Conservation (phyloP, 179 eudicot genomes). For the Drosera spatulata region DNA sequence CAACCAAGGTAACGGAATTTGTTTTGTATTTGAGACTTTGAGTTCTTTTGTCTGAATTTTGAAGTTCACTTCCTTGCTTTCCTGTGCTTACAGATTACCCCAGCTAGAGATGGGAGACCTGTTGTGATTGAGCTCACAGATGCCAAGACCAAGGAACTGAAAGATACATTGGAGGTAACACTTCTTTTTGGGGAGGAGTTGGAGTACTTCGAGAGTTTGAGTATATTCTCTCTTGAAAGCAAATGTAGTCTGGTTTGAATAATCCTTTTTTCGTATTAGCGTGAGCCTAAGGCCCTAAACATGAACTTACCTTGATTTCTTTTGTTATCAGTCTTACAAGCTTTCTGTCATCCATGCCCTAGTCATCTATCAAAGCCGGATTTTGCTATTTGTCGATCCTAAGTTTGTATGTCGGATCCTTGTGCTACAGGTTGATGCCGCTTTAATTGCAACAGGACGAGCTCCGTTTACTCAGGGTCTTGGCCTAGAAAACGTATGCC, state of each 20-base stretch:
- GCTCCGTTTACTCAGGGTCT: slow-evolving; percentile 94
- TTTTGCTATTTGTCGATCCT: slow-evolving; percentile 1
- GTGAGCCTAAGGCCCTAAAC: too few relatives aligned
- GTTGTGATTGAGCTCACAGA: slow-evolving; percentile 92
- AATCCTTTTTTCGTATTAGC: too few relatives aligned
- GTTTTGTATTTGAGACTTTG: background rate
- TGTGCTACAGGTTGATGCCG: slow-evolving; percentile 81
- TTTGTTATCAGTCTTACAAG: too few relatives aligned
- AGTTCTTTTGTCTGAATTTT: background rate
- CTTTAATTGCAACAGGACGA: slow-evolving; percentile 99
- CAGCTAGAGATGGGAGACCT: slow-evolving; percentile 97
- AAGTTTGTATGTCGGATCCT: background rate
- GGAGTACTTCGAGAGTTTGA: too few relatives aligned
- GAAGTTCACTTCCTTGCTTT: slow-evolving; percentile 6
- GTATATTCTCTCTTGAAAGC: too few relatives aligned
- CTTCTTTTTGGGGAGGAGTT: background rate
- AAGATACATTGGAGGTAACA: slow-evolving; percentile 79
- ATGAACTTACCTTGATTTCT: too few relatives aligned
- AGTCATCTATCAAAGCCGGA: background rate
- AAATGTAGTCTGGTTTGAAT: too few relatives aligned
- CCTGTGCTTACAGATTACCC: slow-evolving; percentile 64
- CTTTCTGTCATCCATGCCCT: too few relatives aligned
- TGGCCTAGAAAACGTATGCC: slow-evolving; percentile 85
- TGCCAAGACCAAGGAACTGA: slow-evolving; percentile 91
- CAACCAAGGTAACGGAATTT: slow-evolving; percentile 61